Percentiles rank a stretch among this genome's conserved stretches.
Conservation (phyloP, 2,329 filamentous ascomycete genomes). For the Trichoderma brevicompactum region DNA sequence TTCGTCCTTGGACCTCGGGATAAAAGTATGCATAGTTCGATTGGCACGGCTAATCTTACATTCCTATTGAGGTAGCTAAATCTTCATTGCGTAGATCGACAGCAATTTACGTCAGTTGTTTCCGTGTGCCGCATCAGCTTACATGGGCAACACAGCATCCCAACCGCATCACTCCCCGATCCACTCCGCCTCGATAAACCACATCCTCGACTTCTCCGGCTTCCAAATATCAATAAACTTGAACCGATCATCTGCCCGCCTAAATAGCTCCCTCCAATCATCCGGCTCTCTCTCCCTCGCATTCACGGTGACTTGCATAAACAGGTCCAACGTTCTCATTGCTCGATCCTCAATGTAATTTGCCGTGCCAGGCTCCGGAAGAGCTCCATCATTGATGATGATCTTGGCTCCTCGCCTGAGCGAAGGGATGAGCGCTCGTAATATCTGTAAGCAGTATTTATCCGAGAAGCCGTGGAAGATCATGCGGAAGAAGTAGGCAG, state of each 20-base stretch:
- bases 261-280: constrained; percentile 26
- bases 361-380: constrained; percentile 33
- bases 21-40: not conserved
- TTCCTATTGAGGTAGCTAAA: not conserved
- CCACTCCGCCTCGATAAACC: constrained; percentile 32
- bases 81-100: not conserved
- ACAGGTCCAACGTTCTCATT: constrained; percentile 27
- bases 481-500: constrained; percentile 40
- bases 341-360: constrained; percentile 26
- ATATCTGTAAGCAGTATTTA: constrained; percentile 41
- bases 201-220: constrained; percentile 32
- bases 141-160: not conserved
- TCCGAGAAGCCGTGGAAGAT: constrained; percentile 44
- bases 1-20: not conserved
- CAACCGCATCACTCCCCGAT: constrained; percentile 3
- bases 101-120: not conserved
- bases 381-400: constrained; percentile 36
- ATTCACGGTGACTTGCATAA: constrained; percentile 31
- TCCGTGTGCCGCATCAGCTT: not conserved
- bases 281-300: constrained; percentile 28
- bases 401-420: constrained; percentile 37
- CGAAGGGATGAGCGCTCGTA: constrained; percentile 39
- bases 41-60: not conserved
- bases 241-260: constrained; percentile 26
- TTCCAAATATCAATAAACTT: constrained; percentile 29